Evolutionary conservation across 306 rosid species (phyloP), one percentile per base, ranked within the genome.

Genomic region (Acmispon strigosus): DNA sequence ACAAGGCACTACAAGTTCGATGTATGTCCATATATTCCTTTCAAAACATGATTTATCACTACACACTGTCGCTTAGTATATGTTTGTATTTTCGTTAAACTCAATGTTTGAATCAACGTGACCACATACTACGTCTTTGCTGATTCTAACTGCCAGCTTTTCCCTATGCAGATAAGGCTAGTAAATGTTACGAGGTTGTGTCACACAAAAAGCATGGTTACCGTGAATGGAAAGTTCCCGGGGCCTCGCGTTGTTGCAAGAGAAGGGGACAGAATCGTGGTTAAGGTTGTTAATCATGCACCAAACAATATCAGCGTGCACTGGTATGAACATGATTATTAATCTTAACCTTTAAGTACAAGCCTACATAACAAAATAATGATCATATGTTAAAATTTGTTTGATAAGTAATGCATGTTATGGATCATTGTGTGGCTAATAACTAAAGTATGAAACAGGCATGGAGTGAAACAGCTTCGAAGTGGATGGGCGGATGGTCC

Each of bases 401-500:
- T 22, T 41, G 52, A 10, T 36, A 69, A 10, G 12, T 24, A 6
- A 62, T 63, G 57, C 78, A 74, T 63, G 73, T 13, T 11, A 13
- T 73, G 44, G 36, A 62, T 73, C 45, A 12, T 44, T 71, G 13
- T 73, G 41, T 20, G 27, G 54, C 62, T 17, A 49, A 17, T 3
- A 73, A 14, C 27, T 57, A 8, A 44, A 20, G 18, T 14, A 15
- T 69, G 37, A 59, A 43, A 62, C 62, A 85, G 91, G 93, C 96
- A 90, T 76, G 96, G 89, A 22, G 59, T 90, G 57, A 64, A 84
- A 75, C 91, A 90, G 14, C n/a, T 84, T 42, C 48, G 36, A 19
- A 90, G 88, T 56, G 92, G 90, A 39, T 90, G 90, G 96, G 72
- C 83, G 7, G 94, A 90, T 59, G 96, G 91, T 73, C 88, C 93